phyloP scores from a whole-genome alignment of 805 yeast genomes.

The Pichia paraexigua region DNA sequence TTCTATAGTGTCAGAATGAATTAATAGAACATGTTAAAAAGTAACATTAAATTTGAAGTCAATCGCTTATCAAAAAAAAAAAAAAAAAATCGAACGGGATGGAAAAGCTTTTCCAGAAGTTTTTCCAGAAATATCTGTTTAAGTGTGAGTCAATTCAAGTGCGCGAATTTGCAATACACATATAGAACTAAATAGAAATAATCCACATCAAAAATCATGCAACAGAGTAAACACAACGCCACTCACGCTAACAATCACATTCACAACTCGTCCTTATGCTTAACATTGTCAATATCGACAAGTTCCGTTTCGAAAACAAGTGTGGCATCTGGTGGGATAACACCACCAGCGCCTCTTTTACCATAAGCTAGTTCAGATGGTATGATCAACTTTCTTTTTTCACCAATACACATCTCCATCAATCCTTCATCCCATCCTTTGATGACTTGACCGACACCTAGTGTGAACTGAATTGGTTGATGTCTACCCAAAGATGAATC shows the following conservation, averaged over 20 bases:
- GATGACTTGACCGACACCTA: constrained; percentile 78
- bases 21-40: neutral
- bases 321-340: constrained; percentile 70
- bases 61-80: neutral
- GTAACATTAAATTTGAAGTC: too few relatives aligned
- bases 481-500: constrained; percentile 65
- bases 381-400: constrained; percentile 67
- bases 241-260: too few relatives aligned
- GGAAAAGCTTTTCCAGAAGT: too few relatives aligned
- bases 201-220: too few relatives aligned
- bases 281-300: constrained; percentile 35
- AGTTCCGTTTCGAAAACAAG: constrained; percentile 60
- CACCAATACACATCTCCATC: constrained; percentile 80
- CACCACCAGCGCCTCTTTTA: constrained; percentile 55
- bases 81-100: too few relatives aligned
- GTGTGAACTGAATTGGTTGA: constrained; percentile 58
- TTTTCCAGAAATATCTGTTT: too few relatives aligned
- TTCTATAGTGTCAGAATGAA: neutral
- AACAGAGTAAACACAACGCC: neutral
- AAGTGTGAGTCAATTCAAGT: too few relatives aligned
- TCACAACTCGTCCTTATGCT: constrained; percentile 23
- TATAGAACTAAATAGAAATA: too few relatives aligned
- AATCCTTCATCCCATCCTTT: constrained; percentile 90
- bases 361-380: constrained; percentile 82
- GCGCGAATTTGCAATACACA: too few relatives aligned